Percentiles rank a stretch among this genome's conserved stretches.
Evolutionary conservation across 2,329 filamentous ascomycete genomes (phyloP).

Genomic region (Nigrospora sphaerica): DNA sequence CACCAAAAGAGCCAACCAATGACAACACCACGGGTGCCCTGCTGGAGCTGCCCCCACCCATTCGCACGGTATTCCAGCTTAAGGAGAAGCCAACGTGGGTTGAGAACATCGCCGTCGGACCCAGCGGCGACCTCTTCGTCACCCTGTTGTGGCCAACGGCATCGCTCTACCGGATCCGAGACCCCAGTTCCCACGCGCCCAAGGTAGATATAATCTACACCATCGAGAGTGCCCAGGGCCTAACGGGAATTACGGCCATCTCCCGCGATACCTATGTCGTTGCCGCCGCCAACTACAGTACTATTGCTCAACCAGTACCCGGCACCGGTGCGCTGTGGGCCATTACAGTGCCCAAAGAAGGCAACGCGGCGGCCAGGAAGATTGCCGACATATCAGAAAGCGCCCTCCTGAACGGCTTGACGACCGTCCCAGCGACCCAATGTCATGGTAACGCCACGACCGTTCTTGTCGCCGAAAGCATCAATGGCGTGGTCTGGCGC

Average conservation of each 20-base stretch:
- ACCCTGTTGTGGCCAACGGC: slow-evolving; percentile 19
- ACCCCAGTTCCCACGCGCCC: slow-evolving; percentile 8
- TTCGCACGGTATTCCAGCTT: slow-evolving; percentile 13
- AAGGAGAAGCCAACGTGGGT: slow-evolving; percentile 11
- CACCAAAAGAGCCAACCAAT: too few species aligned
- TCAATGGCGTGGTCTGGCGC: slow-evolving; percentile 15
- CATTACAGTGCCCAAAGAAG: slow-evolving; percentile 8
- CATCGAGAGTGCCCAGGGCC: slow-evolving; percentile 16
- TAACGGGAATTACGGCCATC: slow-evolving; percentile 24
- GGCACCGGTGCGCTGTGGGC: slow-evolving; percentile 10
- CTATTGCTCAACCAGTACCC: slow-evolving; percentile 4
- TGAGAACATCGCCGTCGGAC: slow-evolving; percentile 25
- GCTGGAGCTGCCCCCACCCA: slow-evolving; percentile 6
- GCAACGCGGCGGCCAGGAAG: slow-evolving; percentile 6
- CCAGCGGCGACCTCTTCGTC: slow-evolving; percentile 21
- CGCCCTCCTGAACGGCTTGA: slow-evolving; percentile 16
- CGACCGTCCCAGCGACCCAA: slow-evolving; percentile 8
- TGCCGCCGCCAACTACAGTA: slow-evolving; percentile 6
- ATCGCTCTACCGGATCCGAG: slow-evolving; percentile 20
- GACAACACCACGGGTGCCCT: too few species aligned
- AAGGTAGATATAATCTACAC: slow-evolving; percentile 18
- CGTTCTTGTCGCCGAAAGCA: slow-evolving; percentile 19
- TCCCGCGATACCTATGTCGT: slow-evolving; percentile 14
- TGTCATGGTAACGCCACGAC: slow-evolving; percentile 2
- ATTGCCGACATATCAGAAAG: slow-evolving; percentile 8